Conservation (phyloP, 192 early-diverging fungal genomes). For the Lobosporangium transversale region DNA sequence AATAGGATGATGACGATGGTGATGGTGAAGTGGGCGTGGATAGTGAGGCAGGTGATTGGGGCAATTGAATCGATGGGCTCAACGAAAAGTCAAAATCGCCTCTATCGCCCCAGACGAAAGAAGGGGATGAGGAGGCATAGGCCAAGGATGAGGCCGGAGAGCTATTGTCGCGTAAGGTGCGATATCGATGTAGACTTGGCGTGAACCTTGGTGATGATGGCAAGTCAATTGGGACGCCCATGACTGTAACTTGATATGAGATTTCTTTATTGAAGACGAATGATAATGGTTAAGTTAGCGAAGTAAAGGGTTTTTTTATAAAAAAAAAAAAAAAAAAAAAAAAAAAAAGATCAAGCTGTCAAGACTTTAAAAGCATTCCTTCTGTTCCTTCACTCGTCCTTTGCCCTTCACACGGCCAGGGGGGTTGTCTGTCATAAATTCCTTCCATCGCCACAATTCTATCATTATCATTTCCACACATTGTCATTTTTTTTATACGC, state of each 20-base stretch:
- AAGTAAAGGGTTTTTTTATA: background rate
- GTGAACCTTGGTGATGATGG: slow-evolving; percentile 9
- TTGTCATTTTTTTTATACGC: no score
- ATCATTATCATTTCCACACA: no score
- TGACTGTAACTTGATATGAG: background rate
- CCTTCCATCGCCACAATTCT: no score
- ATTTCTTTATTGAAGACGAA: no score
- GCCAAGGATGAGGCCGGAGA: slow-evolving; percentile 10
- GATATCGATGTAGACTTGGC: no score
- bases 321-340: background rate
- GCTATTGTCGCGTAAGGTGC: slow-evolving; percentile 6
- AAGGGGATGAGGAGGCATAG: background rate
- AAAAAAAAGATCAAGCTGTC: background rate
- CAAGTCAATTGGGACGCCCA: slow-evolving; percentile 44
- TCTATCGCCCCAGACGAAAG: slow-evolving; percentile 9
- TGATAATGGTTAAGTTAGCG: background rate
- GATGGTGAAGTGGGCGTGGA: background rate
- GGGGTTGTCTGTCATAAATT: no score
- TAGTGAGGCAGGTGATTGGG: background rate
- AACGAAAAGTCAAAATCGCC: no score
- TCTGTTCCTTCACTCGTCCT: no score
- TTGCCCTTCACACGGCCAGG: no score
- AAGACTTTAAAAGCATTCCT: no score
- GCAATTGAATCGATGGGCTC: background rate
- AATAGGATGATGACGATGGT: background rate